phyloP scores from a whole-genome alignment of 2,329 filamentous ascomycete species.

The Nannizzia gypsea region DNA sequence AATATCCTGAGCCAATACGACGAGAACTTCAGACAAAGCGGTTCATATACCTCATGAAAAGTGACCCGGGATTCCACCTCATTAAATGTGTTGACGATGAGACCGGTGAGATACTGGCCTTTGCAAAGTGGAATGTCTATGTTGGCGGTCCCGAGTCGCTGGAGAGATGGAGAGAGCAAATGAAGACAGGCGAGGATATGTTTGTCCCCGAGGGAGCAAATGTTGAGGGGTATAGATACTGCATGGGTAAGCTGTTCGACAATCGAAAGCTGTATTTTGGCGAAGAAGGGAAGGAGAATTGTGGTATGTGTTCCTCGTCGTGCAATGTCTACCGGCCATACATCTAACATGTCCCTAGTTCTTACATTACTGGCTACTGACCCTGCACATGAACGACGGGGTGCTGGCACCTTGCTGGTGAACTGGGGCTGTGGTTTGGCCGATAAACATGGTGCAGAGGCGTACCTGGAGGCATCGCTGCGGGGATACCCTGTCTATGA shows the following conservation, averaged over 20 bases:
- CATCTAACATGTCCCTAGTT: conserved; percentile 16
- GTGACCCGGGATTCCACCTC: conserved; percentile 9
- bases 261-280: conserved; percentile 9
- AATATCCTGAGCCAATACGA: background rate
- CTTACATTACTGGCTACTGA: conserved; percentile 26
- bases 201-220: conserved; percentile 7
- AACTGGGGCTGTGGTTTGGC: conserved; percentile 19
- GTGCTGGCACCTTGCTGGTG: conserved; percentile 21
- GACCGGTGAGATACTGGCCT: conserved; percentile 10
- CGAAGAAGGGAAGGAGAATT: conserved; percentile 12
- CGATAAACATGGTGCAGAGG: conserved; percentile 16
- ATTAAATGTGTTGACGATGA: conserved; percentile 10
- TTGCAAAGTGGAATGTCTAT: conserved; percentile 10
- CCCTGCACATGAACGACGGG: conserved; percentile 19
- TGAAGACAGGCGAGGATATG: conserved; percentile 7
- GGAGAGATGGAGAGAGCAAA: conserved; percentile 6
- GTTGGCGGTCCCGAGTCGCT: conserved; percentile 4
- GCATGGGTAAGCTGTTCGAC: conserved; percentile 6
- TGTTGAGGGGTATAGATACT: conserved; percentile 9
- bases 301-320: conserved; percentile 7
- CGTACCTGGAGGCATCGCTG: conserved; percentile 19
- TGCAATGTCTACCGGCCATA: background rate
- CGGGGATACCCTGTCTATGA: conserved; percentile 20
- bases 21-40: conserved; percentile 1
- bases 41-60: conserved; percentile 1